Evolutionary conservation across 768 basidiomycete species (phyloP).

Genomic region (Paxillus involutus): DNA sequence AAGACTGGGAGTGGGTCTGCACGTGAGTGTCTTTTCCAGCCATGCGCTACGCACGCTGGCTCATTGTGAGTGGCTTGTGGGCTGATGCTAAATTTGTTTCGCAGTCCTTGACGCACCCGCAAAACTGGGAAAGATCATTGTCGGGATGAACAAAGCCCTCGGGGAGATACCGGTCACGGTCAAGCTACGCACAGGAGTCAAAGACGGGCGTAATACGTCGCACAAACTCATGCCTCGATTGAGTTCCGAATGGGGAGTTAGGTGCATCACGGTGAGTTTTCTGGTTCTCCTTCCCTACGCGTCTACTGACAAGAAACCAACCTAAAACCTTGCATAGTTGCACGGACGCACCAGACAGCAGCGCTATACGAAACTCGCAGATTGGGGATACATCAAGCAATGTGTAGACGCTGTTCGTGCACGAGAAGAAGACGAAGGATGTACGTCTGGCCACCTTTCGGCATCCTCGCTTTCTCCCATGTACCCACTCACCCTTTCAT

Average conservation of each 20-base stretch:
- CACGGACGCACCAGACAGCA: constrained; percentile 96
- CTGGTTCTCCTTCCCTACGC: not conserved
- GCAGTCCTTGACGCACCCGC: constrained; percentile 81
- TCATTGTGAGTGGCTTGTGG: no score
- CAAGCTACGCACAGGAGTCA: constrained; percentile 91
- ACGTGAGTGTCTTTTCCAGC: constrained; percentile 45
- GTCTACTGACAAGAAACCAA: not conserved
- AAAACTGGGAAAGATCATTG: constrained; percentile 81
- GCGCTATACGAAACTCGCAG: constrained; percentile 87
- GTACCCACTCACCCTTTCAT: not conserved
- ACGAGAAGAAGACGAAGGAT: constrained; percentile 65
- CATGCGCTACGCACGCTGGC: no score
- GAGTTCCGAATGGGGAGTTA: constrained; percentile 46
- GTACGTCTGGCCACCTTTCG: constrained; percentile 42
- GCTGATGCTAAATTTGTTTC: not conserved
- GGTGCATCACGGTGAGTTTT: constrained; percentile 43
- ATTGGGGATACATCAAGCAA: constrained; percentile 91
- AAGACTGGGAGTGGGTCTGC: constrained; percentile 89
- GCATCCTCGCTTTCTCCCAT: not conserved
- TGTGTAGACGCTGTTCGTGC: constrained; percentile 82
- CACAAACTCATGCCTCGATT: constrained; percentile 91
- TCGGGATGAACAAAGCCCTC: constrained; percentile 89
- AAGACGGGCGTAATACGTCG: constrained; percentile 80
- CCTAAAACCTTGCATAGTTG: constrained; percentile 51
- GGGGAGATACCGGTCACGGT: constrained; percentile 91